A percentile compares a stretch with the other conserved stretches of the same genome.
These are phyloP conservation scores for Monosporascus sp. DNA, from an alignment of 2,329 filamentous ascomycete species.

Conservation along the genomic window DNA sequence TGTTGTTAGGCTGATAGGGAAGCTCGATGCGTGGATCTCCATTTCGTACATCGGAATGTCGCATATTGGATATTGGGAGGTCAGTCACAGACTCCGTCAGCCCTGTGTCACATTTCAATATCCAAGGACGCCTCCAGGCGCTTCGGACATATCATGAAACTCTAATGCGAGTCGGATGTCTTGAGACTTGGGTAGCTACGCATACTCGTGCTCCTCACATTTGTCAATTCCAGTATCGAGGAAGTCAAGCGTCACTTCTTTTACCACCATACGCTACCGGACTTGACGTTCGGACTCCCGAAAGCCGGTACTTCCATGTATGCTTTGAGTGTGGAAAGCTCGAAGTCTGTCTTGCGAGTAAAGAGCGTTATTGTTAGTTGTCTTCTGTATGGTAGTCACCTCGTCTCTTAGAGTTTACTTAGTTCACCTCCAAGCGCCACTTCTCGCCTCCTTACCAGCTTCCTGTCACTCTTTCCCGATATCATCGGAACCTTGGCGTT, in stretches of 20 bases:
- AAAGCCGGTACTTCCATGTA: too few species aligned
- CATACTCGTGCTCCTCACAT: too few species aligned
- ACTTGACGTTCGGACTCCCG: too few species aligned
- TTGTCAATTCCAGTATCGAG: too few species aligned
- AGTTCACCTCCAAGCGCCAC: neutral
- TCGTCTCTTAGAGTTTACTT: neutral
- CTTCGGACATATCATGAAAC: too few species aligned
- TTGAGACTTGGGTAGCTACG: too few species aligned
- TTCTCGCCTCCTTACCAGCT: neutral
- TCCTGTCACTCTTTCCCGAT: neutral
- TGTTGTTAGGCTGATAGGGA: neutral
- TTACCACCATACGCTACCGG: too few species aligned
- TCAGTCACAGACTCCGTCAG: neutral
- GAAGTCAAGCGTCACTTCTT: too few species aligned
- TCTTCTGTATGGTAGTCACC: neutral
- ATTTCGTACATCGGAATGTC: neutral
- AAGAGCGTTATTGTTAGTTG: too few species aligned
- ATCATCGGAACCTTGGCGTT: neutral
- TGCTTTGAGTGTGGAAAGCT: too few species aligned
- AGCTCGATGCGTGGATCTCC: neutral
- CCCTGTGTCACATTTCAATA: neutral
- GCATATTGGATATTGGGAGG: neutral
- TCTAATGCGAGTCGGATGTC: too few species aligned
- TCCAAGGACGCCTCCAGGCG: neutral
- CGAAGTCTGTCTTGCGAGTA: too few species aligned